phyloP scores from a whole-genome alignment of 2,329 filamentous ascomycete species.

The Escovopsis sp. region DNA sequence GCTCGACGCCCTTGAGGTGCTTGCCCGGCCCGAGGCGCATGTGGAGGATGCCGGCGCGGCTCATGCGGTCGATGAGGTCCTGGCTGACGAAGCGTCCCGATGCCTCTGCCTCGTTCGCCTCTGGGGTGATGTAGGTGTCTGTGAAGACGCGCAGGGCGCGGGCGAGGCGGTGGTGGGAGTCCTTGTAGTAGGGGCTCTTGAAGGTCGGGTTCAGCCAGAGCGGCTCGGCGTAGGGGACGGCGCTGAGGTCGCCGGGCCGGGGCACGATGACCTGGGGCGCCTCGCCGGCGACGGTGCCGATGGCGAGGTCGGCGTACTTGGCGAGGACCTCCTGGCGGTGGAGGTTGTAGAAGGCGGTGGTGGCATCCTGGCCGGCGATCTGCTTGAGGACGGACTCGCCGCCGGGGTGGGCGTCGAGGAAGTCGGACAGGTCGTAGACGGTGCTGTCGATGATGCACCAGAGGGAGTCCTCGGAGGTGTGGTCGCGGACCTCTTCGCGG shows the following conservation, averaged over 20 bases:
- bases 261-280: slow-evolving; percentile 57
- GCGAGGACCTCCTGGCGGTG: slow-evolving; percentile 80
- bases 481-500: slow-evolving; percentile 55
- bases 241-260: slow-evolving; percentile 55
- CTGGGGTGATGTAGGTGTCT: slow-evolving; percentile 55
- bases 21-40: slow-evolving; percentile 76
- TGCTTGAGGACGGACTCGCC: slow-evolving; percentile 68
- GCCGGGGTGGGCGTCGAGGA: slow-evolving; percentile 72
- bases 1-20: slow-evolving; percentile 55
- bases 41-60: slow-evolving; percentile 56
- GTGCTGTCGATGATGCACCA: slow-evolving; percentile 80
- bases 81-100: slow-evolving; percentile 58
- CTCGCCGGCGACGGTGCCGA: slow-evolving; percentile 65
- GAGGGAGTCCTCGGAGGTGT: slow-evolving; percentile 60
- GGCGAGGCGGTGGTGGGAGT: slow-evolving; percentile 55
- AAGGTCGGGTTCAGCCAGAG: slow-evolving; percentile 68
- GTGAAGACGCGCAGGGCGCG: slow-evolving; percentile 59
- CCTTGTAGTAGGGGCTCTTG: slow-evolving; percentile 67
- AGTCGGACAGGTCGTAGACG: slow-evolving; percentile 78
- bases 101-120: slow-evolving; percentile 62
- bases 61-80: slow-evolving; percentile 65
- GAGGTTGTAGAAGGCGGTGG: slow-evolving; percentile 76
- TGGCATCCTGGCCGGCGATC: slow-evolving; percentile 70
- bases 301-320: slow-evolving; percentile 60
- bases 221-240: slow-evolving; percentile 73